Evolutionary conservation across 441 rosid species (phyloP).

Genomic region (Biscutella laevigata): DNA sequence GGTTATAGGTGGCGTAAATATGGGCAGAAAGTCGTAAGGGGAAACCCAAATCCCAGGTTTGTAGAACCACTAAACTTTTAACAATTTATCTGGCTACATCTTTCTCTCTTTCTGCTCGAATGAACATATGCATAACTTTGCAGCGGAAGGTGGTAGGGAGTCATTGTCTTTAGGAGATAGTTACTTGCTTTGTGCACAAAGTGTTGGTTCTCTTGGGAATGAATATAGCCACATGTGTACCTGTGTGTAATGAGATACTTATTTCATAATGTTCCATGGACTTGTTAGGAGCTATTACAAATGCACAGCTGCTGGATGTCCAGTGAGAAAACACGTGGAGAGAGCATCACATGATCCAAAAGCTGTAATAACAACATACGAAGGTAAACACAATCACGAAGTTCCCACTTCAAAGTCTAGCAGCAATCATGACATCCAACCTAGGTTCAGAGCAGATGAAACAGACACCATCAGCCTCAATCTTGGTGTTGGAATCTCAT

Average conservation of each 20-base stretch:
- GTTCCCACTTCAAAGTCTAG: slow-evolving; percentile 61
- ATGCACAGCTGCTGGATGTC: slow-evolving; percentile 86
- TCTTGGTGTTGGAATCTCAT: slow-evolving; percentile 81
- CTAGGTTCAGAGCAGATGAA: slow-evolving; percentile 46
- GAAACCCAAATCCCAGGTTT: slow-evolving; percentile 95
- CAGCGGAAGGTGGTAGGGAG: slow-evolving; percentile 3
- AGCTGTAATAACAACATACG: slow-evolving; percentile 94
- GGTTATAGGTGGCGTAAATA: slow-evolving; percentile 98
- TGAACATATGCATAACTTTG: background rate
- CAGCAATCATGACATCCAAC: slow-evolving; percentile 34
- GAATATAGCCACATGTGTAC: too few species aligned
- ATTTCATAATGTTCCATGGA: too few species aligned
- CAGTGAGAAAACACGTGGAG: slow-evolving; percentile 96
- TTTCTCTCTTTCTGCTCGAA: background rate
- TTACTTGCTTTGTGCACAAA: background rate
- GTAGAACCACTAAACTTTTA: background rate
- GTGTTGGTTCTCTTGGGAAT: slow-evolving; percentile 9
- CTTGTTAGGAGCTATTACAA: slow-evolving; percentile 98
- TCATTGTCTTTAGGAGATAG: slow-evolving; percentile 6
- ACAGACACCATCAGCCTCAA: slow-evolving; percentile 62
- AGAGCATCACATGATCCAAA: slow-evolving; percentile 95
- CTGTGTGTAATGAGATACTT: too few species aligned
- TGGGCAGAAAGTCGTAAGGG: slow-evolving; percentile 97
- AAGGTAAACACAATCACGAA: slow-evolving; percentile 95
- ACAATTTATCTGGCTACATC: too few species aligned